phyloP scores from a whole-genome alignment of 495 filamentous ascomycete species.

The Talaromyces wortmannii region DNA sequence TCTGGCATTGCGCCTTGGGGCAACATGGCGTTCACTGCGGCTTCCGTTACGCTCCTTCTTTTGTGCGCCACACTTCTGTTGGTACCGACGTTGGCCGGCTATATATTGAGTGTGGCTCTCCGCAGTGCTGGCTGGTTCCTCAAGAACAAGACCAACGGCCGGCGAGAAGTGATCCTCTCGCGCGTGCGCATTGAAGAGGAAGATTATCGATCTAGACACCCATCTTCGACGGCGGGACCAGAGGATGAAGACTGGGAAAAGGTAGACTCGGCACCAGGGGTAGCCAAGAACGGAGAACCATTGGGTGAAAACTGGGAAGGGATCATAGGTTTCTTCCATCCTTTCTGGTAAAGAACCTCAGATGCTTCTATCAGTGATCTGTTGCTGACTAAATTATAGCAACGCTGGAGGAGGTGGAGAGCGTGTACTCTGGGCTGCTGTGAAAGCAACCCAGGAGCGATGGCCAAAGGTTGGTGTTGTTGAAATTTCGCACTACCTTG shows the following conservation, averaged over 20 bases:
- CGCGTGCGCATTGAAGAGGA: slow-evolving; percentile 55
- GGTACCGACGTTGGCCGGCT: slow-evolving; percentile 28
- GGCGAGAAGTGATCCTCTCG: slow-evolving; percentile 54
- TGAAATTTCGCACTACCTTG: background rate
- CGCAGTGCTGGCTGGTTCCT: slow-evolving; percentile 57
- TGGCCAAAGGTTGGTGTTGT: slow-evolving; percentile 54
- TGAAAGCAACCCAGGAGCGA: slow-evolving; percentile 81
- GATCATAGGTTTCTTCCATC: slow-evolving; percentile 92
- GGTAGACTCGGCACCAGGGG: slow-evolving; percentile 50
- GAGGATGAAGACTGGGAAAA: slow-evolving; percentile 74
- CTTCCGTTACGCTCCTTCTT: slow-evolving; percentile 24
- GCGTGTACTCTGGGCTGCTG: slow-evolving; percentile 92
- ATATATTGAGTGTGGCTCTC: slow-evolving; percentile 28
- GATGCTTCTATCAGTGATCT: background rate
- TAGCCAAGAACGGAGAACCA: slow-evolving; percentile 43
- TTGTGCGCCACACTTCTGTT: slow-evolving; percentile 27
- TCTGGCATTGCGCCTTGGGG: background rate
- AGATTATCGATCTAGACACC: slow-evolving; percentile 32
- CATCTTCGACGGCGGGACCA: slow-evolving; percentile 15
- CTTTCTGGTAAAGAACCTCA: slow-evolving; percentile 66
- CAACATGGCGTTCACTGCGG: slow-evolving; percentile 31
- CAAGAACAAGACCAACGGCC: slow-evolving; percentile 56
- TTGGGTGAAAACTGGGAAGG: slow-evolving; percentile 63
- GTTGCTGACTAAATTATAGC: slow-evolving; percentile 29
- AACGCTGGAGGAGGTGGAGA: slow-evolving; percentile 97